Evolutionary conservation across 2,329 filamentous ascomycete species (phyloP).

Genomic region (Aureobasidium sp.): DNA sequence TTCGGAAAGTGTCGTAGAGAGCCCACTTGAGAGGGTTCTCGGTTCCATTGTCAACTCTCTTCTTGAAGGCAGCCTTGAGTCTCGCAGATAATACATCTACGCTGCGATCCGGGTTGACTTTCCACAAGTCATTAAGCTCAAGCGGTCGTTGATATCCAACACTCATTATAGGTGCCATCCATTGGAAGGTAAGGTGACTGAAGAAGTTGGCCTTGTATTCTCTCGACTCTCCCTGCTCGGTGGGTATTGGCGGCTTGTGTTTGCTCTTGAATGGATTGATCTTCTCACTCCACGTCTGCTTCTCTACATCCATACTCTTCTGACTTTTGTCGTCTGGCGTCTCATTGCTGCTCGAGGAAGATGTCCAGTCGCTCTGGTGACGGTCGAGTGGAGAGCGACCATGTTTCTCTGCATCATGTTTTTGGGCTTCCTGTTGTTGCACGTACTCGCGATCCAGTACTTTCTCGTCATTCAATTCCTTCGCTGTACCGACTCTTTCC

Average conservation of each 20-base stretch:
- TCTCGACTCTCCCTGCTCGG: constrained; percentile 49
- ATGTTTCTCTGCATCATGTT: constrained; percentile 17
- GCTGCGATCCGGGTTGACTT: constrained; percentile 72
- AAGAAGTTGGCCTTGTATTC: constrained; percentile 70
- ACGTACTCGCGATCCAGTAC: constrained; percentile 25
- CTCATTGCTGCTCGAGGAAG: constrained; percentile 23
- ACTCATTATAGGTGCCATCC: constrained; percentile 83
- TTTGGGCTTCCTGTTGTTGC: constrained; percentile 17
- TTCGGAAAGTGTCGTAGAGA: constrained; percentile 76
- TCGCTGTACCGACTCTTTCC: constrained; percentile 30
- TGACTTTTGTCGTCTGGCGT: constrained; percentile 24
- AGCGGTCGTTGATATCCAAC: constrained; percentile 80
- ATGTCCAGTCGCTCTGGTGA: constrained; percentile 29
- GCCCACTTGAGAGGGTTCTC: constrained; percentile 71
- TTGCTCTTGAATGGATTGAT: constrained; percentile 44
- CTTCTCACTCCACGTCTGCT: constrained; percentile 57
- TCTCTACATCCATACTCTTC: constrained; percentile 23
- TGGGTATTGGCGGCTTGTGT: constrained; percentile 48
- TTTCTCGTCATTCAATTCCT: constrained; percentile 29
- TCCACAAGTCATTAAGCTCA: constrained; percentile 79
- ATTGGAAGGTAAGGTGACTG: constrained; percentile 73
- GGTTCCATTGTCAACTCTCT: constrained; percentile 56
- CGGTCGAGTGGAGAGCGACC: constrained; percentile 21
- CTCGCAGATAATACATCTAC: constrained; percentile 62
- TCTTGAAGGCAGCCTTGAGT: constrained; percentile 61